Evolutionary conservation across 306 rosid species (phyloP).

Genomic region (Quercus berberidifolia): DNA sequence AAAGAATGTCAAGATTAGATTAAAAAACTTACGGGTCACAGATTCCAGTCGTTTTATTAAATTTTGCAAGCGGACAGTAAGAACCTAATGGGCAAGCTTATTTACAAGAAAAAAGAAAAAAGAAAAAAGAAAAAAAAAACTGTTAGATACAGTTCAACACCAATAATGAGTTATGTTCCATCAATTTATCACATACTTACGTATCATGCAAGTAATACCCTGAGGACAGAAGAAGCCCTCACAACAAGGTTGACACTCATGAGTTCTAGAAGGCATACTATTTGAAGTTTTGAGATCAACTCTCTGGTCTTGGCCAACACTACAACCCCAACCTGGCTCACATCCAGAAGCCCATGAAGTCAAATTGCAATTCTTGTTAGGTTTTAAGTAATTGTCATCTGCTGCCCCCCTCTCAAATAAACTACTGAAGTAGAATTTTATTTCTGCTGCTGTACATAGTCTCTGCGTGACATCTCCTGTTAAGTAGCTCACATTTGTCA

Average conservation of each 20-base stretch:
- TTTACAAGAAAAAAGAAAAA: neutral
- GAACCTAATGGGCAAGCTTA: conserved; percentile 91
- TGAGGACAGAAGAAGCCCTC: conserved; percentile 82
- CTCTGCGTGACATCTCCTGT: conserved; percentile 58
- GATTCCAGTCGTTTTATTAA: conserved; percentile 51
- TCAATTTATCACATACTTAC: conserved; percentile 50
- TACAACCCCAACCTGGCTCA: conserved; percentile 89
- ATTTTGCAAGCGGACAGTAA: conserved; percentile 63
- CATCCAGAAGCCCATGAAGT: conserved; percentile 69
- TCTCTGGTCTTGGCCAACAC: conserved; percentile 14
- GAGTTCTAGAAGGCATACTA: conserved; percentile 45
- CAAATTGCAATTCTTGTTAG: conserved; percentile 73
- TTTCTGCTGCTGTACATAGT: conserved; percentile 60
- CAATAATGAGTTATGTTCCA: neutral
- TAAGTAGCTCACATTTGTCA: conserved; percentile 1
- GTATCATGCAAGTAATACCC: conserved; percentile 85
- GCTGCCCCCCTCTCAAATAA: conserved; percentile 21
- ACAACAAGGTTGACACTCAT: conserved; percentile 64
- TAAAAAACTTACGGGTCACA: conserved; percentile 77
- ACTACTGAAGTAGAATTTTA: conserved; percentile 51
- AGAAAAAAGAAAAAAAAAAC: neutral
- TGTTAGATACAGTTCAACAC: neutral
- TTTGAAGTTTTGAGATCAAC: conserved; percentile 36
- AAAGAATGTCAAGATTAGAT: conserved; percentile 4
- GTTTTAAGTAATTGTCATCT: conserved; percentile 41